phyloP scores from a whole-genome alignment of 108 stramenopile species.

The Tribonema minus region DNA sequence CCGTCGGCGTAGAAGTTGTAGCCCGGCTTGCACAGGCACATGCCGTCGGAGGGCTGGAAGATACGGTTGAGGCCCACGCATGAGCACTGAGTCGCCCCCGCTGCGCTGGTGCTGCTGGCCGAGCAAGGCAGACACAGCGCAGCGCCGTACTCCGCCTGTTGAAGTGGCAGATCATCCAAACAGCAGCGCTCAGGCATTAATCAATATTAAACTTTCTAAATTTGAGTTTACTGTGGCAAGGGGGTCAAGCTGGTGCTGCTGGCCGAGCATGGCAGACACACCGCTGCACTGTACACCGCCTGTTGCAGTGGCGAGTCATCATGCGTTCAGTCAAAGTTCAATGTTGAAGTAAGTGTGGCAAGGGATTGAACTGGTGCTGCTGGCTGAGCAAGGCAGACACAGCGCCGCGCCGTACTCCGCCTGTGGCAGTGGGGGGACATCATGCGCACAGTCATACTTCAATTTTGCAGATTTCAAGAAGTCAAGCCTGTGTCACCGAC shows the following conservation, averaged over 20 bases:
- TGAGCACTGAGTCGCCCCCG: constrained; percentile 42
- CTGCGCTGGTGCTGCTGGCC: constrained; percentile 34
- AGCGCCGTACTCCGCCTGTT: constrained; percentile 26
- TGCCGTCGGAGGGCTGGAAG: constrained; percentile 53
- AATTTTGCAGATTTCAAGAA: no score
- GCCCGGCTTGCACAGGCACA: constrained; percentile 60
- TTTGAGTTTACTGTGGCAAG: constrained; percentile 32
- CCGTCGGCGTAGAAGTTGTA: constrained; percentile 61
- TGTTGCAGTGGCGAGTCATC: no score
- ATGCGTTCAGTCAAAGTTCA: no score
- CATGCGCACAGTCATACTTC: no score
- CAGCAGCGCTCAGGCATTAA: no score
- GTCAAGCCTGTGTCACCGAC: no score
- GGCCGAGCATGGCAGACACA: constrained; percentile 51
- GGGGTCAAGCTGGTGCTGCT: constrained; percentile 30
- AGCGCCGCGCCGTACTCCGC: constrained; percentile 6
- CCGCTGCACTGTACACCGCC: constrained; percentile 10
- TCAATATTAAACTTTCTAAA: no score
- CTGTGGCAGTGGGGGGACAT: no score
- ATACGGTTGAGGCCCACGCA: constrained; percentile 58
- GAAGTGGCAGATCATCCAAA: no score
- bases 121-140: constrained; percentile 47
- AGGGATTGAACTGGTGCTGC: constrained; percentile 18
- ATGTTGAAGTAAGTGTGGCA: no score
- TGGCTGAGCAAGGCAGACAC: constrained; percentile 52